Evolutionary conservation across 2,329 filamentous ascomycete genomes (phyloP), one percentile per base, ranked within the genome.

Genomic region (Scedosporium aurantiacum): DNA sequence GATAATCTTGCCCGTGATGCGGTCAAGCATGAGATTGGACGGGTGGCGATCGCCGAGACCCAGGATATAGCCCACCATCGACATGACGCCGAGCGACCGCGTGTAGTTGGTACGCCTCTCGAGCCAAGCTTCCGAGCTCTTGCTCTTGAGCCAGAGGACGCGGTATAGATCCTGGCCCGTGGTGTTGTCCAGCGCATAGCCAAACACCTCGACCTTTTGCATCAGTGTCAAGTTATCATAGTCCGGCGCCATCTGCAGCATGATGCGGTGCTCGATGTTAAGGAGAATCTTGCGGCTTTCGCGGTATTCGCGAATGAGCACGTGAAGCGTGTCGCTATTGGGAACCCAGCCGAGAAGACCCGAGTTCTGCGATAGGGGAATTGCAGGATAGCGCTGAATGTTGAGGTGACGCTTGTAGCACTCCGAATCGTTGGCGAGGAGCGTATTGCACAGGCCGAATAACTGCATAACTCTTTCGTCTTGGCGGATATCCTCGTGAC

Each of bases 61-160:
- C 23, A 99, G 85, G 66, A 99, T 97, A 74, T 99, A 99, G 65
- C 94, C 94, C n/a, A 97, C 94, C 91, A 99, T 99, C n/a, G 91
- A 97, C 94, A 99, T 99, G 69, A 99, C 94, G 67, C 91, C 94
- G 1, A 99, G 81, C 1, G 93, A 97, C 62, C 94, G 88, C 18
- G 94, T 99, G 76, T 99, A 99, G 72, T 96, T 99, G n/a, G 95
- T 99, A 60, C 94, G 88, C 52, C 94, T 84, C 74, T 97, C 94
- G 40, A 99, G 85, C 94, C 94, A 99, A 1, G 93, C 89, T 74
- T 99, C 94, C 0, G 93, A 97, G 64, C 90, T 96, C 80, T 97
- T 97, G 70, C 91, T 96, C 83, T 99, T 99, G 67, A 99, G 82
- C 94, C 95, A 99, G 41, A 99, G 79, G 1, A 99, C 93, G 43